Conservation (phyloP, 73 alveolate species). For the Loxodes magnus region DNA sequence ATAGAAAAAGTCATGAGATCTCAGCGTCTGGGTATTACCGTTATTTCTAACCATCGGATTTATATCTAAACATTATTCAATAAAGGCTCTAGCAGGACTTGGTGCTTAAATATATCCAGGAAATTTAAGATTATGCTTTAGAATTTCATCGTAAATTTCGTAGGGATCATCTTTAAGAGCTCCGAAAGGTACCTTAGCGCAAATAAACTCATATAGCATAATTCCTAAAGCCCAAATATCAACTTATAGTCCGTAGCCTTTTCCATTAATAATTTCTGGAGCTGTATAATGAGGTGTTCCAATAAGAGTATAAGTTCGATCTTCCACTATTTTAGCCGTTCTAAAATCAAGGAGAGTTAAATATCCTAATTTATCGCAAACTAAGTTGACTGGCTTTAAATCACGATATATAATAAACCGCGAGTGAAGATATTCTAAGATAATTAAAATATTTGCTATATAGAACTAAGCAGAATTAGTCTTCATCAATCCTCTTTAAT, state of each 20-base stretch:
- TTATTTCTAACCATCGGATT: too few relatives aligned
- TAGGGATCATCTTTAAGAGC: slow-evolving; percentile 10
- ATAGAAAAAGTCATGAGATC: too few relatives aligned
- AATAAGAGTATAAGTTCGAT: slow-evolving; percentile 14
- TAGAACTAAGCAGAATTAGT: slow-evolving; percentile 6
- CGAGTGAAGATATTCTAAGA: slow-evolving; percentile 9
- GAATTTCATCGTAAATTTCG: slow-evolving; percentile 9
- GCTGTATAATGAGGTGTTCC: slow-evolving; percentile 29
- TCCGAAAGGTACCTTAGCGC: slow-evolving; percentile 14
- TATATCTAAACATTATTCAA: too few relatives aligned
- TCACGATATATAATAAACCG: slow-evolving; percentile 5
- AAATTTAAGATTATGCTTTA: slow-evolving; percentile 3
- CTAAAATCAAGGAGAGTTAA: slow-evolving; percentile 23
- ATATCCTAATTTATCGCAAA: slow-evolving; percentile 22
- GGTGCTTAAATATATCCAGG: too few relatives aligned
- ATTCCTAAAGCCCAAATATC: slow-evolving; percentile 26
- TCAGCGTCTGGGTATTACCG: too few relatives aligned
- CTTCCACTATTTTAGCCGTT: slow-evolving; percentile 14
- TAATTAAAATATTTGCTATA: slow-evolving; percentile 8
- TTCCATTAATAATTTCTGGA: slow-evolving; percentile 16
- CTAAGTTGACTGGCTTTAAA: slow-evolving; percentile 26
- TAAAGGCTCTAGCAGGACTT: too few relatives aligned
- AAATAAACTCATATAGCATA: slow-evolving; percentile 8
- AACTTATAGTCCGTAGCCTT: slow-evolving; percentile 21
- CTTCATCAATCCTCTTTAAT: slow-evolving; percentile 22